phyloP scores from a whole-genome alignment of 257 asterid species.

The Salvia splendens region DNA sequence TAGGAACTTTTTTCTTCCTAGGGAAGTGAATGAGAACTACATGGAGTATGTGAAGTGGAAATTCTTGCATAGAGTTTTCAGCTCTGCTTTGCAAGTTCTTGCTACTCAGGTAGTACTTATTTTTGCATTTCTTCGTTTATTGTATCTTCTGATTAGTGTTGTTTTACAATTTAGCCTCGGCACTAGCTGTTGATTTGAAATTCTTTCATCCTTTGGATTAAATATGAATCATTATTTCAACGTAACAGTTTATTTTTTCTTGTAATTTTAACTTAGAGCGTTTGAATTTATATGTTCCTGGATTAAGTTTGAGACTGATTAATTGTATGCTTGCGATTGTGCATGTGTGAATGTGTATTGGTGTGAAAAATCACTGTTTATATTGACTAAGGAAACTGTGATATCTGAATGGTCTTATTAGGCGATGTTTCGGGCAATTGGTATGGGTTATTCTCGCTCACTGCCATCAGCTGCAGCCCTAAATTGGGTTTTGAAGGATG shows the following conservation, averaged over 20 bases:
- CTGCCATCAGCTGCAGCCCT: conserved; percentile 97
- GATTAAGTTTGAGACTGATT: neutral
- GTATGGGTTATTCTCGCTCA: conserved; percentile 83
- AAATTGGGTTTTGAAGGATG: conserved; percentile 97
- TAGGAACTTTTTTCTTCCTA: conserved; percentile 75
- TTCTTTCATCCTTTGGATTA: neutral
- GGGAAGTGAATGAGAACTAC: conserved; percentile 68
- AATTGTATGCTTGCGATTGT: conserved; percentile 4
- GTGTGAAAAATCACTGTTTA: conserved; percentile 5
- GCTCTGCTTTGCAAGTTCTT: conserved; percentile 95
- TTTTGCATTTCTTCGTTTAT: neutral
- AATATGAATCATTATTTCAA: conserved; percentile 3
- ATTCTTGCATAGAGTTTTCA: conserved; percentile 83
- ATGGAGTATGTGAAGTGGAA: conserved; percentile 92
- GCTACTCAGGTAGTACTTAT: conserved; percentile 78
- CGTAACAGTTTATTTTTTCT: neutral
- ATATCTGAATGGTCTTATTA: conserved; percentile 38
- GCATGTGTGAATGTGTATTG: neutral
- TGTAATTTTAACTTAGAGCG: conserved; percentile 9
- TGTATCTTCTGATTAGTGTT: neutral
- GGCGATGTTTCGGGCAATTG: conserved; percentile 99
- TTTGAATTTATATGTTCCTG: neutral
- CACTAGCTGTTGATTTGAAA: neutral
- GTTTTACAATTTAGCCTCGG: conserved; percentile 15
- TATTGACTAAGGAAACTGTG: conserved; percentile 24